These are phyloP conservation scores for Eucalyptus polyanthemos DNA, from an alignment of 345 rosid species.

Conservation along the genomic window DNA sequence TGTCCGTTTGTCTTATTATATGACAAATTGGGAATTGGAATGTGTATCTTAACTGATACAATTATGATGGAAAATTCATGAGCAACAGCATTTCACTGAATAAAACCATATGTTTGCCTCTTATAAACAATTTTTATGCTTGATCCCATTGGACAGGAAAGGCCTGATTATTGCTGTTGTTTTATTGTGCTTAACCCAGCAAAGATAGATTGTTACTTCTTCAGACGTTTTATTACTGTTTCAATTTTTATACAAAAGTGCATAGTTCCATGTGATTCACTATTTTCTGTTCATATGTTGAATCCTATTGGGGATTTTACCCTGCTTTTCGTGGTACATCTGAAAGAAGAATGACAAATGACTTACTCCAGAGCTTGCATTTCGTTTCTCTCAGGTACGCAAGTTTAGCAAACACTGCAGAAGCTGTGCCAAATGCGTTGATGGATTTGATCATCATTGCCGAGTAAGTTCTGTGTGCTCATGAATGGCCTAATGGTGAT, in stretches of 20 bases:
- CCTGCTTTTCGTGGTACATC: background rate
- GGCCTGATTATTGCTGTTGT: background rate
- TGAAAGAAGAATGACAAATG: background rate
- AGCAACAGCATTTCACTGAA: background rate
- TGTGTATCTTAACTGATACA: background rate
- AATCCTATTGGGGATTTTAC: background rate
- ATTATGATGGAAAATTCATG: background rate
- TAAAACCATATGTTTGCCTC: background rate
- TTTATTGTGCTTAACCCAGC: background rate
- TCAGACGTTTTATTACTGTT: background rate
- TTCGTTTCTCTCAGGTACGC: constrained; percentile 38
- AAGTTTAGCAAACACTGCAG: constrained; percentile 96
- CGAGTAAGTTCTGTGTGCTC: constrained; percentile 37
- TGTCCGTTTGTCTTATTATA: background rate
- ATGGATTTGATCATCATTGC: constrained; percentile 98
- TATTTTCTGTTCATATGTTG: background rate
- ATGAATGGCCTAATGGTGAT: background rate
- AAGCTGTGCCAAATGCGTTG: constrained; percentile 91
- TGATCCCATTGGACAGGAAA: background rate
- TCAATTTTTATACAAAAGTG: background rate
- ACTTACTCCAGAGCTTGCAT: background rate
- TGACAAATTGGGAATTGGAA: background rate
- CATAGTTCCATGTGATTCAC: background rate
- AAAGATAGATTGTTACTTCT: background rate
- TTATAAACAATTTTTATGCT: background rate